Evolutionary conservation across 257 asterid species (phyloP).

Genomic region (Nicotiana benthamiana): DNA sequence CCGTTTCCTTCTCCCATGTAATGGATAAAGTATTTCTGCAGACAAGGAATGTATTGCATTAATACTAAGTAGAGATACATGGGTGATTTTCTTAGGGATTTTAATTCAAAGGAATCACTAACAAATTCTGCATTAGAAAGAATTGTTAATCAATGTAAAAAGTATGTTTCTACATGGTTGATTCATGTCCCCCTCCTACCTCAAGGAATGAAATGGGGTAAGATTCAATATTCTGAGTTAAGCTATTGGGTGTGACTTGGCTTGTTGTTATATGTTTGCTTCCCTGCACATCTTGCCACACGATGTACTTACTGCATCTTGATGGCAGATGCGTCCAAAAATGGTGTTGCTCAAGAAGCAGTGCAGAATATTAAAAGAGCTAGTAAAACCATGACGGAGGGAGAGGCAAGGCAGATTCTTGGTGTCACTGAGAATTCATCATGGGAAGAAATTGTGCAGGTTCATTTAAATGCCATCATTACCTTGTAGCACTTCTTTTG

Average conservation of each 20-base stretch:
- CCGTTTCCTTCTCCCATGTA: too few species aligned
- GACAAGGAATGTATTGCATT: background rate
- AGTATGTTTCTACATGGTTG: background rate
- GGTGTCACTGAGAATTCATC: conserved; percentile 54
- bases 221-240: background rate
- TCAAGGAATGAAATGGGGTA: background rate
- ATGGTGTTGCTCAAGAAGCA: conserved; percentile 71
- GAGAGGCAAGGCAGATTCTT: conserved; percentile 73
- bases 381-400: conserved; percentile 57
- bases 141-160: background rate
- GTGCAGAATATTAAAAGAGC: conserved; percentile 41
- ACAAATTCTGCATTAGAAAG: background rate
- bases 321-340: conserved; percentile 61
- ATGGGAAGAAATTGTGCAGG: conserved; percentile 72
- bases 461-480: background rate
- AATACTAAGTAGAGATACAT: background rate
- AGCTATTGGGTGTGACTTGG: background rate
- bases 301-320: background rate
- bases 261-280: background rate
- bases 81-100: background rate
- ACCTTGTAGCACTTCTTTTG: background rate
- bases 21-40: background rate
- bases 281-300: background rate
- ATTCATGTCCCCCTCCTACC: background rate
- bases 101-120: background rate